Percentiles rank a stretch among this genome's conserved stretches.
Evolutionary conservation across 352 stramenopile species (phyloP).

Genomic region (Saprolegnia diclina): DNA sequence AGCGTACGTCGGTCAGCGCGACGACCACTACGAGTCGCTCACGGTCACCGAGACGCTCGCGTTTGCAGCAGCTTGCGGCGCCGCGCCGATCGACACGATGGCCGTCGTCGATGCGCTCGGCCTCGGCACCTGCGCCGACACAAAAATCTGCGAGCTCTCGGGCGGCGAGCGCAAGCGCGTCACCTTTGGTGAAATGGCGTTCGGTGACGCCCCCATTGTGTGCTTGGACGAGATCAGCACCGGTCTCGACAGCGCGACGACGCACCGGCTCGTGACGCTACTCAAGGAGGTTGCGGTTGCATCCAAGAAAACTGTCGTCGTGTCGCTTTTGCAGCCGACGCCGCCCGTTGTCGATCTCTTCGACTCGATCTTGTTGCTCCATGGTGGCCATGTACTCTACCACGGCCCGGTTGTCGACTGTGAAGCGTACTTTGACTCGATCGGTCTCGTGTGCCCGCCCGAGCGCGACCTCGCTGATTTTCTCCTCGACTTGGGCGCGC

Average conservation of each 20-base stretch:
- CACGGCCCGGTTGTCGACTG: conserved; percentile 52
- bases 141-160: conserved; percentile 55
- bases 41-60: conserved; percentile 90
- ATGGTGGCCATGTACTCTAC: conserved; percentile 85
- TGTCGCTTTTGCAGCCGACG: conserved; percentile 80
- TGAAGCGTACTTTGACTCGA: conserved; percentile 64
- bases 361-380: conserved; percentile 87
- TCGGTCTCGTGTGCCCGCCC: conserved; percentile 51
- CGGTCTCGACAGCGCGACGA: conserved; percentile 42
- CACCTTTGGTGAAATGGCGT: conserved; percentile 77
- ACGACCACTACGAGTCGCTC: conserved; percentile 74
- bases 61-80: conserved; percentile 85
- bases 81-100: conserved; percentile 27
- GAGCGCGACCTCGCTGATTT: conserved; percentile 42
- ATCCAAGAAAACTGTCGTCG: conserved; percentile 43
- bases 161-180: conserved; percentile 89
- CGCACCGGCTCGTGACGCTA: conserved; percentile 36
- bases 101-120: conserved; percentile 48
- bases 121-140: conserved; percentile 44
- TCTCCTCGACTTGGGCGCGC: conserved; percentile 38
- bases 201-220: conserved; percentile 44
- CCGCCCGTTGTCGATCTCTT: conserved; percentile 90
- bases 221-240: conserved; percentile 54
- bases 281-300: conserved; percentile 34
- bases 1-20: conserved; percentile 44